Evolutionary conservation across 2,329 filamentous ascomycete genomes (phyloP).

Genomic region (Colletotrichum graminicola): DNA sequence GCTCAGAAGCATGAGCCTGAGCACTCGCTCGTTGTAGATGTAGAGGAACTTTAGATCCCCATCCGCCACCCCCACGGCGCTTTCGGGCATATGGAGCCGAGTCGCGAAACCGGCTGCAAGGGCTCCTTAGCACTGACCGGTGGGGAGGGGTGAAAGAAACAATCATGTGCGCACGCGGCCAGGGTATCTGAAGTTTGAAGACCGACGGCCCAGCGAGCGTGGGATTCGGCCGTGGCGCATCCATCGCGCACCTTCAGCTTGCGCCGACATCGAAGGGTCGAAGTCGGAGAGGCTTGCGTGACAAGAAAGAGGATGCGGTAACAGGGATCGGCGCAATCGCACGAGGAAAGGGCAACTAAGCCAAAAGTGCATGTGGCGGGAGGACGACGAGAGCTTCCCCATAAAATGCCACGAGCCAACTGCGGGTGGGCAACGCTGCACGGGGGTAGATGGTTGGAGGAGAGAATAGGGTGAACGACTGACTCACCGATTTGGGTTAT

Average conservation of each 20-base stretch:
- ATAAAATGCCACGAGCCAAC: slow-evolving; percentile 60
- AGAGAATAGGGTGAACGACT: slow-evolving; percentile 53
- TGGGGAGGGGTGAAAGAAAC: neutral
- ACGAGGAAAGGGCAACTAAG: slow-evolving; percentile 32
- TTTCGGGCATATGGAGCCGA: neutral
- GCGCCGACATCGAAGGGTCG: neutral
- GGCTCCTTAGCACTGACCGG: neutral
- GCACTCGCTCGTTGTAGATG: neutral
- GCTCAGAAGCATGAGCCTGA: neutral
- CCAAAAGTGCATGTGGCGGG: slow-evolving; percentile 30
- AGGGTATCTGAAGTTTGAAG: neutral
- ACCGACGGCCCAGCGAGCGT: slow-evolving; percentile 7
- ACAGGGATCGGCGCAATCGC: slow-evolving; percentile 34
- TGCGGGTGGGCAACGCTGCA: slow-evolving; percentile 56
- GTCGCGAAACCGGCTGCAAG: neutral
- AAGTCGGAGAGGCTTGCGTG: slow-evolving; percentile 17
- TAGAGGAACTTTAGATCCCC: neutral
- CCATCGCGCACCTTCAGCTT: slow-evolving; percentile 10
- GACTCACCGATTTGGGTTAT: slow-evolving; percentile 69
- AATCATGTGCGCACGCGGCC: slow-evolving; percentile 3
- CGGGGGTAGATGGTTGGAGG: slow-evolving; percentile 63
- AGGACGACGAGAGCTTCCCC: slow-evolving; percentile 44
- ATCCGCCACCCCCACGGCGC: neutral
- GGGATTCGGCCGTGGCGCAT: slow-evolving; percentile 20
- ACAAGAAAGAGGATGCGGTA: slow-evolving; percentile 41